Evolutionary conservation across 2,329 filamentous ascomycete species (phyloP), one percentile per base, ranked within the genome.

Genomic region (Ophiostoma fasciatum): DNA sequence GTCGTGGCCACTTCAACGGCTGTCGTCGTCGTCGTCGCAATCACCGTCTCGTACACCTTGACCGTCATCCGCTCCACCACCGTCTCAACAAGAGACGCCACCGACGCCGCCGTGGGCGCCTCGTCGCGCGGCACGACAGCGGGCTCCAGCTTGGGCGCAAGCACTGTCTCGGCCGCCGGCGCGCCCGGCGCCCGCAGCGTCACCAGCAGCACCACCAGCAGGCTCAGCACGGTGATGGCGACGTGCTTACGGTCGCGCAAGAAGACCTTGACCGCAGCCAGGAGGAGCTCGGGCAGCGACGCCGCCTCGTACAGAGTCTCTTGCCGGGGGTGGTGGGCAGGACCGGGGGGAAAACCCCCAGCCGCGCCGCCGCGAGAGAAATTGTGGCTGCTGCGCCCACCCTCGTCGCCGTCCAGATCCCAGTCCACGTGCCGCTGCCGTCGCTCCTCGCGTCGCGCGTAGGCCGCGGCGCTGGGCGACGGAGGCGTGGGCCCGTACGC

Each of bases 241-340:
- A 76, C 49, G 38, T 77, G 78, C 55, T 68, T 74, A 39, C 61
- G 61, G 45, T 78, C 73, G 31, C 64, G 61, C 46, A 77, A 47
- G 14, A 70, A 51, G 7, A 77, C 64, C 22, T 63, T 60, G 34
- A 59, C 55, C 0, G 71, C 68, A 43, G 71, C 66, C 8, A 70
- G 45, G 0, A 77, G 47, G 8, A 77, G 55, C 41, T 73, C 64
- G 1, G 61, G 55, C 10, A 78, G 58, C 2, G 66, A 67, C 0
- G 67, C 66, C 9, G 54, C 53, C 40, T 64, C 57, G 35, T 57
- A 54, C 1, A 46, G 33, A 5, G 26, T 19, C 7, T 15, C n/a
- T n/a, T n/a, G n/a, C n/a, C n/a, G 33, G 3, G 29, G 30, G 12
- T 28, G 29, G 14, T 33, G 12, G 31, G 15, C 26, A 17, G 22